These are phyloP conservation scores for Brasenia schreberi DNA, from an alignment of 164 flowering plant genomes.

Conservation along the genomic window DNA sequence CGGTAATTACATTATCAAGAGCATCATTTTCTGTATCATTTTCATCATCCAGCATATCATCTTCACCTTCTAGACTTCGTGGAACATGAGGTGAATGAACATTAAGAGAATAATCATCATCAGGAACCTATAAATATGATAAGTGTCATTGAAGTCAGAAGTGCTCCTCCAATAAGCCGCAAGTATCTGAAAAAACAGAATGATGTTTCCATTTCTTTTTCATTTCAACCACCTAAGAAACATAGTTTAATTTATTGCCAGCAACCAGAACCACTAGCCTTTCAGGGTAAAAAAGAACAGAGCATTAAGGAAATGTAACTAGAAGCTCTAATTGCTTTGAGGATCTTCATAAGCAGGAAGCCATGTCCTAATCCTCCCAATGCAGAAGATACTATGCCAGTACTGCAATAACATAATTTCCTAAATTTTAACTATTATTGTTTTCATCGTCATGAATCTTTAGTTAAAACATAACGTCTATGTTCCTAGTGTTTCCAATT, in stretches of 20 bases:
- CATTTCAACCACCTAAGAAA: neutral
- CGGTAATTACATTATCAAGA: slow-evolving; percentile 3
- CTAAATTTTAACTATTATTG: too few species aligned
- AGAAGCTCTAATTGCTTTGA: neutral
- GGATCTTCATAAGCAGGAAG: neutral
- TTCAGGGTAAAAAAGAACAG: too few species aligned
- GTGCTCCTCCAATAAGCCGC: neutral
- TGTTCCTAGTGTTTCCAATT: too few species aligned
- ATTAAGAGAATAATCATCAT: slow-evolving; percentile 4
- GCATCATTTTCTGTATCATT: neutral
- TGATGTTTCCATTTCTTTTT: neutral
- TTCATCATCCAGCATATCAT: slow-evolving; percentile 2
- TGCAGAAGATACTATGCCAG: neutral
- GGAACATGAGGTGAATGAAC: neutral
- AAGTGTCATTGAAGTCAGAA: neutral
- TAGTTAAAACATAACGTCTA: too few species aligned
- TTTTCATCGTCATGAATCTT: too few species aligned
- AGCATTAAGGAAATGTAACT: neutral
- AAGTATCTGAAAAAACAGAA: neutral
- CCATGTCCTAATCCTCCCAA: neutral
- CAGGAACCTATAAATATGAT: slow-evolving; percentile 7
- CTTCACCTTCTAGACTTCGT: slow-evolving; percentile 1
- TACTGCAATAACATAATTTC: too few species aligned
- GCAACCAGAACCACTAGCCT: neutral
- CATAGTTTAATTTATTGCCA: neutral